Percentiles rank a stretch among this genome's conserved stretches.
Conservation (phyloP, 2,329 filamentous ascomycete genomes). For the Exutisphaerella laricina region DNA sequence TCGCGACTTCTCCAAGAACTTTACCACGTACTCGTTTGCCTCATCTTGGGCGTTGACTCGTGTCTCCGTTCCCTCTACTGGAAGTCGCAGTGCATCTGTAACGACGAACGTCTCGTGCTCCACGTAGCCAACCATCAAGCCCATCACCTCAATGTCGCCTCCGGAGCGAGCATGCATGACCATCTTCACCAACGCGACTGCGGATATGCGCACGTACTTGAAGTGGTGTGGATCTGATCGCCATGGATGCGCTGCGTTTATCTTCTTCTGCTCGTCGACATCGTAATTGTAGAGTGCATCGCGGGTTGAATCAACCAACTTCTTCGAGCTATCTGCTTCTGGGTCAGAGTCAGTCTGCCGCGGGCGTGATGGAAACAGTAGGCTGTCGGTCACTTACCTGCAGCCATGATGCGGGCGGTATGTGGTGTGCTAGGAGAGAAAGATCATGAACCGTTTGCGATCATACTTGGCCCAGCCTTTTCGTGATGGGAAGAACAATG, state of each 20-base stretch:
- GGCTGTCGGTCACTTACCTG: constrained; percentile 24
- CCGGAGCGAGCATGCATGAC: constrained; percentile 98
- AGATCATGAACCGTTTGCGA: constrained; percentile 5
- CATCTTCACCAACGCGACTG: constrained; percentile 95
- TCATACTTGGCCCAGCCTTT: constrained; percentile 21
- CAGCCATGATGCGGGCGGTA: constrained; percentile 26
- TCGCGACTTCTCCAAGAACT: constrained; percentile 71
- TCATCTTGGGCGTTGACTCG: constrained; percentile 93
- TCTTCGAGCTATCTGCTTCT: constrained; percentile 40
- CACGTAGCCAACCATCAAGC: constrained; percentile 94
- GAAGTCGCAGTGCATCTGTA: constrained; percentile 87
- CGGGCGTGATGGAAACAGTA: constrained; percentile 52
- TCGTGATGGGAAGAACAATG: not conserved
- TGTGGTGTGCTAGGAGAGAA: constrained; percentile 7
- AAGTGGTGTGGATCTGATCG: constrained; percentile 74
- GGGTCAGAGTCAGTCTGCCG: not conserved
- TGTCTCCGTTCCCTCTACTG: constrained; percentile 97
- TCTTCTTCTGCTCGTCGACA: constrained; percentile 59
- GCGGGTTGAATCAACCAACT: constrained; percentile 76
- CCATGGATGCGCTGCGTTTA: constrained; percentile 68
- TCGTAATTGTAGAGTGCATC: constrained; percentile 91
- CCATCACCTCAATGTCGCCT: constrained; percentile 91
- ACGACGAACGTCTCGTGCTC: constrained; percentile 80
- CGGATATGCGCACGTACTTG: constrained; percentile 87
- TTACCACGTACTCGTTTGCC: constrained; percentile 94